Conservation (phyloP, 2,329 filamentous ascomycete genomes). For the Cryphonectria radicalis region DNA sequence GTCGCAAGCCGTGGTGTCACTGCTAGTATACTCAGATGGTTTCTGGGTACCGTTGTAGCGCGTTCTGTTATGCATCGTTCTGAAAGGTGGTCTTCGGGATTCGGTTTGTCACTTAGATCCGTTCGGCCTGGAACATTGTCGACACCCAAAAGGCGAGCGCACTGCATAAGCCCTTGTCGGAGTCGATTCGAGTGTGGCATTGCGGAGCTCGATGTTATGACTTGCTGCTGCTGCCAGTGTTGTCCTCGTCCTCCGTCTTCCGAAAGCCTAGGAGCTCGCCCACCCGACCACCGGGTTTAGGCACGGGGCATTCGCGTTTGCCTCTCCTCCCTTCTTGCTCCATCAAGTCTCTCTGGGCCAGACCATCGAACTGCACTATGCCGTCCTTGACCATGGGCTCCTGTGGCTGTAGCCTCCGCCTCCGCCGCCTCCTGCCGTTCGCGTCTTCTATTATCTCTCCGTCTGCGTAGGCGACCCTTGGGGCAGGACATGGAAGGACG, state of each 20-base stretch:
- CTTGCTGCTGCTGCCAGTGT: background rate
- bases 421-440: constrained; percentile 50
- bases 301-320: constrained; percentile 84
- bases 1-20: background rate
- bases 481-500: constrained; percentile 86
- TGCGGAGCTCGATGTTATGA: constrained; percentile 4
- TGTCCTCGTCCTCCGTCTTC: constrained; percentile 37
- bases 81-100: background rate
- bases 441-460: constrained; percentile 55
- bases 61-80: background rate
- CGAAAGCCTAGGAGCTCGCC: constrained; percentile 65
- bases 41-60: background rate
- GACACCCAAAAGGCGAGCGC: background rate
- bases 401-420: constrained; percentile 36
- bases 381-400: constrained; percentile 32
- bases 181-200: background rate
- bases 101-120: background rate
- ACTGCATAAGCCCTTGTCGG: background rate
- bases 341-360: constrained; percentile 47
- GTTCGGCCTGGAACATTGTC: background rate
- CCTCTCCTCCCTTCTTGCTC: constrained; percentile 45
- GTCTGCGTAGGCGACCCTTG: constrained; percentile 75
- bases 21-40: background rate
- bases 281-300: constrained; percentile 76
- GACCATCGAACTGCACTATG: constrained; percentile 51